Evolutionary conservation across 2,329 filamentous ascomycete species (phyloP).

Genomic region (Rutstroemia sp.): DNA sequence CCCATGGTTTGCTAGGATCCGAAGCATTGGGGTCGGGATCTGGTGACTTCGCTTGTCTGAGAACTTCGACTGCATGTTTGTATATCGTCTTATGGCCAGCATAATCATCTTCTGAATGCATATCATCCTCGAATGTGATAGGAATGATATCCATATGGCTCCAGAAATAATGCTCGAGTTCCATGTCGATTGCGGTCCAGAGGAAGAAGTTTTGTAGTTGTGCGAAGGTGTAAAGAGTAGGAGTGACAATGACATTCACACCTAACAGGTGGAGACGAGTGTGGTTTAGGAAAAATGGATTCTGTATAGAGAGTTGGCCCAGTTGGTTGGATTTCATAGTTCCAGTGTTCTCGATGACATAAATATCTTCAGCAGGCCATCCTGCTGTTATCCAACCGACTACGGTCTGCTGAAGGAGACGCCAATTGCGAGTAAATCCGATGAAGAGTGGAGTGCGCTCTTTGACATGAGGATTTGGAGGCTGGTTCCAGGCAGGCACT

Average conservation of each 20-base stretch:
- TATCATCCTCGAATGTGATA: constrained; percentile 23
- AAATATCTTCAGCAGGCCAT: constrained; percentile 48
- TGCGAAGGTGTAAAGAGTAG: constrained; percentile 44
- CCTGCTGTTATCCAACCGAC: constrained; percentile 49
- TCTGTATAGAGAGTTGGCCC: constrained; percentile 40
- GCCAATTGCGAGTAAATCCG: constrained; percentile 48
- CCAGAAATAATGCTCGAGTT: constrained; percentile 46
- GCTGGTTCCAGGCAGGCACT: constrained; percentile 38
- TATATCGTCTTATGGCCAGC: constrained; percentile 4
- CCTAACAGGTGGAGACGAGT: constrained; percentile 40
- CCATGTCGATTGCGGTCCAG: constrained; percentile 35
- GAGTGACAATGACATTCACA: constrained; percentile 42
- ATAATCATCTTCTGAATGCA: not conserved
- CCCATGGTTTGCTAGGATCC: constrained; percentile 34
- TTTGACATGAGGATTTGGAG: constrained; percentile 33
- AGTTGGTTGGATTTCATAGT: constrained; percentile 43
- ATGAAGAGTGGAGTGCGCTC: constrained; percentile 45
- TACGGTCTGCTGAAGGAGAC: constrained; percentile 45
- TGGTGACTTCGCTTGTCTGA: constrained; percentile 3
- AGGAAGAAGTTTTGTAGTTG: constrained; percentile 49
- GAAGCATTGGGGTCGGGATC: constrained; percentile 2
- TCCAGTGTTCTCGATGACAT: constrained; percentile 51
- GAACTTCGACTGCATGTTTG: constrained; percentile 1
- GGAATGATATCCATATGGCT: constrained; percentile 46
- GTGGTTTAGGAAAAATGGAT: constrained; percentile 49